phyloP scores from a whole-genome alignment of 148 eudicot species.

The Cornus florida region DNA sequence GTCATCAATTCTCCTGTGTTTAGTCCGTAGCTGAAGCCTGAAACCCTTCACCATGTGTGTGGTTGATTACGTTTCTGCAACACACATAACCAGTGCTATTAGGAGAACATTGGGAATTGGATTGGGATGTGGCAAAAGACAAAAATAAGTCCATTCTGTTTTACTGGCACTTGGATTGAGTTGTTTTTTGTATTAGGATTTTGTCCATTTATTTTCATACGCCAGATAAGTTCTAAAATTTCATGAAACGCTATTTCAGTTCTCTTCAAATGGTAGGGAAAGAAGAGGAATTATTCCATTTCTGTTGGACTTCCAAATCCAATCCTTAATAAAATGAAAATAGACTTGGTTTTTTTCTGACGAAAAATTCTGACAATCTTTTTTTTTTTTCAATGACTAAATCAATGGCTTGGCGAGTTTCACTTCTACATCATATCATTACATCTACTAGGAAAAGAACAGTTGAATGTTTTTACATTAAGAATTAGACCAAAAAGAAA shows the following conservation, averaged over 20 bases:
- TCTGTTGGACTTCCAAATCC: neutral
- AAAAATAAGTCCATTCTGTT: neutral
- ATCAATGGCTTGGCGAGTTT: neutral
- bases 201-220: neutral
- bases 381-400: neutral
- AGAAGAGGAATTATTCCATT: neutral
- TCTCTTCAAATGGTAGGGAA: too few species aligned
- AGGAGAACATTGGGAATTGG: neutral
- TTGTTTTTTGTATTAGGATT: too few species aligned
- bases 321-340: neutral
- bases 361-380: neutral
- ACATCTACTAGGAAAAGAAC: neutral
- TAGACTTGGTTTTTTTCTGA: neutral
- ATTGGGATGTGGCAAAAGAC: neutral
- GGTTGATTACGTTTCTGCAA: too few species aligned
- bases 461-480: neutral
- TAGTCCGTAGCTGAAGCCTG: too few species aligned
- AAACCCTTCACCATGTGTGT: too few species aligned
- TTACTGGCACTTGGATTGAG: too few species aligned
- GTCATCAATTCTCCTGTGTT: too few species aligned
- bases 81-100: neutral
- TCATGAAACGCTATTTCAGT: neutral
- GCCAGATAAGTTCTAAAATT: neutral
- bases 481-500: neutral
- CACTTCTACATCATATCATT: neutral